These are phyloP conservation scores for Planoprotostelium fungivorum DNA, from an alignment of 78 protist genomes.

Conservation along the genomic window DNA sequence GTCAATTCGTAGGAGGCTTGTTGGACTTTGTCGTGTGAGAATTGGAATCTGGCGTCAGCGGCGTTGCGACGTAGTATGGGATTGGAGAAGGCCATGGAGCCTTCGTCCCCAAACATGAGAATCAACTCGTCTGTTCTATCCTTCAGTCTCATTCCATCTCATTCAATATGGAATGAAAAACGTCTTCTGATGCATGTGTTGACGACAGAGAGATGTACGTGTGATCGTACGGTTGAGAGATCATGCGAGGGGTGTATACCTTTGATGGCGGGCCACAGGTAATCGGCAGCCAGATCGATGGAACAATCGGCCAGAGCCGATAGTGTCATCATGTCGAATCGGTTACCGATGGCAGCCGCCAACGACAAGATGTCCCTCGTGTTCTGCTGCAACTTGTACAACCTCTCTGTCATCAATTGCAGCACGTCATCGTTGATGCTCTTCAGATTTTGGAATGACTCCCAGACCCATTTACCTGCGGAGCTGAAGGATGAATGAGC, in stretches of 20 bases:
- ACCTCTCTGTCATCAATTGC: background rate
- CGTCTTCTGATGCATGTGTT: no score
- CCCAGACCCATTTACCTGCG: background rate
- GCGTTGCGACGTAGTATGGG: background rate
- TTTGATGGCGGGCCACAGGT: background rate
- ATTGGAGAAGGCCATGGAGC: background rate
- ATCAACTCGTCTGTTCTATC: background rate
- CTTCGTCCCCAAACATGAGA: background rate
- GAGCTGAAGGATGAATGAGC: background rate
- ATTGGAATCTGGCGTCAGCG: background rate
- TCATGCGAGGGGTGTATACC: background rate
- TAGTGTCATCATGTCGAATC: background rate
- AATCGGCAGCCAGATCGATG: background rate
- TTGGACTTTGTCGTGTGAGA: background rate
- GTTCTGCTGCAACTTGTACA: background rate
- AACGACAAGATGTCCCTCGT: background rate
- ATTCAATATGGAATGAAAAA: background rate
- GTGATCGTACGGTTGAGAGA: no score
- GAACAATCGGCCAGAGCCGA: background rate
- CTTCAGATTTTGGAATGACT: background rate
- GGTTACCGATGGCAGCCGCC: background rate
- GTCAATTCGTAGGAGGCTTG: background rate
- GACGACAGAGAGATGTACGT: no score
- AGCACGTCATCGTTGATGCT: background rate
- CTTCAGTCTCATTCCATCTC: no score